Evolutionary conservation across 208 protist species (phyloP), one percentile per base, ranked within the genome.

Genomic region (Leishmania martiniquensis): DNA sequence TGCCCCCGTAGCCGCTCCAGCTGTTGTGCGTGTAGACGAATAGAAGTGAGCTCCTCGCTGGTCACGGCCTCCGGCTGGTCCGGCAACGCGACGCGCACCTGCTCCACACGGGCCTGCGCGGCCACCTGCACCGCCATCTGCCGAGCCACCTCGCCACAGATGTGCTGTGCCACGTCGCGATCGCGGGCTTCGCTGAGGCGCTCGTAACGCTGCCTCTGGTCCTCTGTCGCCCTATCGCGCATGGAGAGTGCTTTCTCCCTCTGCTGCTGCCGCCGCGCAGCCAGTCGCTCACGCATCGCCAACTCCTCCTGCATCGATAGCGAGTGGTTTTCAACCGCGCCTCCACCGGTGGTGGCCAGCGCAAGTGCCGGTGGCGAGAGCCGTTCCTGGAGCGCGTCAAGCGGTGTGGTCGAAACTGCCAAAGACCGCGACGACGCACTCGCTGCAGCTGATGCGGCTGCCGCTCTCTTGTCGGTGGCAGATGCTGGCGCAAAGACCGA

Each of bases 221-320:
- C 49, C 45, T 73, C 69, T 20, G 34, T 22, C 52, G 32, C 51
- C 15, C 32, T 1, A 0, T n/a, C 29, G 9, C 32, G 42, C 42
- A 63, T 20, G n/a, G 4, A 44, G 29, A 57, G 62, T 45, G 44
- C 55, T 34, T 63, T 3, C 32, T 69, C 55, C 1, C 34, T 67
- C 73, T 65, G 59, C 59, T 55, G 73, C 55, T 39, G 25, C 34
- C 45, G 63, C 15, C 75, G 75, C 47, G 32, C 52, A n/a, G 52
- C 66, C 32, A 78, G 65, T 25, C 71, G 71, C 54, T 75, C 71
- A 17, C 73, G 74, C 62, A 84, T 71, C 10, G 75, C 70, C 57
- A 85, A 60, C 72, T 85, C 72, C 51, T 74, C 81, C 39, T 74
- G 49, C 81, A 78, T 78, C 42, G 65, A 51, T 66, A 85, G 39